Base-by-base conservation (phyloP, 1,284 basidiomycete genomes). In the Hortiboletus rubellus region DNA sequence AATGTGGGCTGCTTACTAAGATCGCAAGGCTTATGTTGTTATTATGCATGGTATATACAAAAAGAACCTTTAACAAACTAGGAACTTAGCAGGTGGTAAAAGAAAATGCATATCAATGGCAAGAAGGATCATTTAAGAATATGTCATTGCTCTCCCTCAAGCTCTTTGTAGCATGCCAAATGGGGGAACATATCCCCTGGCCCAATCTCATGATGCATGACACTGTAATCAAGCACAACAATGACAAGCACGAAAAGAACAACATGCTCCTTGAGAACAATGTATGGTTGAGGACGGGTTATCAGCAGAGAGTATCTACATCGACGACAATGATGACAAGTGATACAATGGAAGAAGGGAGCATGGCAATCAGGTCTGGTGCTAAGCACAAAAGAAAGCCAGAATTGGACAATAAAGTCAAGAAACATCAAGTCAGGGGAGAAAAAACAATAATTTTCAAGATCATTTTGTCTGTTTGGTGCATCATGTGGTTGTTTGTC, bases 61-160 rank as follows among this genome's bases (percentile, higher is more conserved):
- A n/a, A n/a, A n/a, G n/a, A n/a, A n/a, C n/a, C n/a, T n/a, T n/a
- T n/a, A n/a, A n/a, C n/a, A n/a, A n/a, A n/a, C n/a, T n/a, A n/a
- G n/a, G n/a, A n/a, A n/a, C n/a, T n/a, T n/a, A n/a, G n/a, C n/a
- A n/a, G n/a, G n/a, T n/a, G 5, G 57, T 65, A 12, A 59, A 70
- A 41, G 67, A 67, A 24, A 65, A 66, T 0, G 15, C 14, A 0
- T 30, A 34, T 17, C 46, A 44, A 6, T 60, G 69, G 8, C 67
- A 65, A 27, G 76, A 78, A 40, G 78, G 78, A 49, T 76, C 72
- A 40, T 74, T 88, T 43, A 84, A 80, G 69, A 92, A 92, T 65
- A 76, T 83, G 2, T 82, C 84, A 0, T 89, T 89, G 0, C 74
- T 92, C n/a, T 81, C 89, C 6, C 77, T 92, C 7, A 88, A 92